These are phyloP conservation scores for Quercus mongolica DNA, from an alignment of 306 rosid genomes.

Conservation along the genomic window DNA sequence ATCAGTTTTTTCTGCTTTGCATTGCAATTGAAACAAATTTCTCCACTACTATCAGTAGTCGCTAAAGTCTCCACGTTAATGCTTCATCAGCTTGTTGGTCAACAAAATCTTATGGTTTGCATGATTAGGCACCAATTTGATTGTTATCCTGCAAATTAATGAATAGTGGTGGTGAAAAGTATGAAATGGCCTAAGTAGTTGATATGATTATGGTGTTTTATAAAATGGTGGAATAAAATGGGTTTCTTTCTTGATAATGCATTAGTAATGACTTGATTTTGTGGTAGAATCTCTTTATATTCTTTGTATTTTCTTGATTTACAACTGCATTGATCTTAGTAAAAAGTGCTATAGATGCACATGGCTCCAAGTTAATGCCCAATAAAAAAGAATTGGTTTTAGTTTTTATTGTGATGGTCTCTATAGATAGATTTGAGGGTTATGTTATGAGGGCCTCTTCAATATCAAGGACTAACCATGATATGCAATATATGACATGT, in stretches of 20 bases:
- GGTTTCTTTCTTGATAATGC: not conserved
- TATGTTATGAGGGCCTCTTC: no score
- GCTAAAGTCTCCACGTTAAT: not conserved
- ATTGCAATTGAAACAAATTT: not conserved
- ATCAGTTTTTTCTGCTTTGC: not conserved
- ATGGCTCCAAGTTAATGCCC: slow-evolving; percentile 1
- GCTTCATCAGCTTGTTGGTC: not conserved
- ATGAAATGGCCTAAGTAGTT: not conserved
- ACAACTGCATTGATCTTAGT: not conserved
- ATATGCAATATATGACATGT: no score
- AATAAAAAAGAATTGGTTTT: no score
- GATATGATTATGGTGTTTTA: not conserved
- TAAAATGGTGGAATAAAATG: not conserved
- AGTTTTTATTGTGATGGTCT: no score
- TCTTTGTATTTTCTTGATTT: no score
- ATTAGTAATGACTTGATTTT: not conserved
- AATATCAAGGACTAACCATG: no score
- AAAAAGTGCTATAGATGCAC: slow-evolving; percentile 8
- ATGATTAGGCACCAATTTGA: not conserved
- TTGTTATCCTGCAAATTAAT: not conserved
- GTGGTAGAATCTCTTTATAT: not conserved
- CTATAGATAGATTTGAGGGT: no score
- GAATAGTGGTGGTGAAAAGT: not conserved
- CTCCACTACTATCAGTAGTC: not conserved
- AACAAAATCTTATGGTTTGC: not conserved